These are phyloP conservation scores for Leishmania guyanensis DNA, from an alignment of 208 protist species.

Conservation along the genomic window DNA sequence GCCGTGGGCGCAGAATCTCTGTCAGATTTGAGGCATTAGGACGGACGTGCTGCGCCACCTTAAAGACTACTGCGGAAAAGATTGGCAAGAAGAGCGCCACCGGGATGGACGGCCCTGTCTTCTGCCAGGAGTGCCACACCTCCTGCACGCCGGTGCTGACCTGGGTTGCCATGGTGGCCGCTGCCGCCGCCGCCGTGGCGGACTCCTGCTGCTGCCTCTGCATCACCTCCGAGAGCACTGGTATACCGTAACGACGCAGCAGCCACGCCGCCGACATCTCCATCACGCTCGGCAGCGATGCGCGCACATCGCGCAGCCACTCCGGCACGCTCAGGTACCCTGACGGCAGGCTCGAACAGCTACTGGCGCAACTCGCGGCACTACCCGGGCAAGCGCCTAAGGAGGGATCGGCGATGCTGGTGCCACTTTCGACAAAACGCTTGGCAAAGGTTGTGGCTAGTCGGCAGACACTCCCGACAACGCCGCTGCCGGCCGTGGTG, in stretches of 20 bases:
- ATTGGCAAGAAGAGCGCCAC: conserved; percentile 70
- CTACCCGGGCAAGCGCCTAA: not conserved
- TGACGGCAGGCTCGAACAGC: conserved; percentile 21
- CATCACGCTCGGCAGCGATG: conserved; percentile 56
- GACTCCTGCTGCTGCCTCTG: conserved; percentile 20
- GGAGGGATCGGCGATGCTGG: not conserved
- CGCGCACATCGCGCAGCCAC: conserved; percentile 68
- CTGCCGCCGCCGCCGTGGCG: conserved; percentile 14
- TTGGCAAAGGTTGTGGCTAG: conserved; percentile 19
- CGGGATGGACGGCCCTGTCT: conserved; percentile 60
- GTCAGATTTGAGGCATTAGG: conserved; percentile 14
- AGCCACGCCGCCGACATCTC: conserved; percentile 54
- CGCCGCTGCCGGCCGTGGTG: conserved; percentile 49
- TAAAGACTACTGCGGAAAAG: conserved; percentile 60
- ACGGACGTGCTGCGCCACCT: conserved; percentile 32
- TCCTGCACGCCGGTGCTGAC: conserved; percentile 28
- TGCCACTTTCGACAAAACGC: conserved; percentile 11
- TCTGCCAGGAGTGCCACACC: conserved; percentile 39
- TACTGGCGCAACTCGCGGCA: not conserved
- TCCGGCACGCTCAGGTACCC: conserved; percentile 57
- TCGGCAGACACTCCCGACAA: conserved; percentile 42
- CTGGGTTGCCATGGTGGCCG: conserved; percentile 12
- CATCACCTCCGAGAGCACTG: conserved; percentile 67
- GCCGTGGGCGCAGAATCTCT: conserved; percentile 24
- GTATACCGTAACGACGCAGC: conserved; percentile 54